Base-by-base conservation (phyloP, 2,329 filamentous ascomycete species). In the Atkinsonella hypoxylon region DNA sequence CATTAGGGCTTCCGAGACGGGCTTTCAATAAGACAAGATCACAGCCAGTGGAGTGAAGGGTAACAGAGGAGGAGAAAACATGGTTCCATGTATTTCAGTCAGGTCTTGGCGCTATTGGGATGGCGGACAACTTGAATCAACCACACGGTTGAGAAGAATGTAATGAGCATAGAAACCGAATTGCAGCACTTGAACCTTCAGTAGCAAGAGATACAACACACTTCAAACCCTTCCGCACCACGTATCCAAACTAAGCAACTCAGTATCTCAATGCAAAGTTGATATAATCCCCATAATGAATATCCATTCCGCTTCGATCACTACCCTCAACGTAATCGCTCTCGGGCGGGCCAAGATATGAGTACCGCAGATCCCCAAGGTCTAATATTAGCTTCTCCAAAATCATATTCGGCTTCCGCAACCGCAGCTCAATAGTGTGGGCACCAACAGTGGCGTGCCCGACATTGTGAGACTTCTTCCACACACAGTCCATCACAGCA, bases 401-500 rank as follows among this genome's bases (percentile, higher is more conserved):
- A 43, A 66, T 62, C 15, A 70, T 55, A 51, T 68, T 67, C 0
- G 61, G 55, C 36, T 64, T 66, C 1, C 60, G 55, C 40, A 62
- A 56, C 51, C 64, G 45, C 1, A 63, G 58, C 13, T 61, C 59
- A 6, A 70, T 49, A 1, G 53, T 57, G 47, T 69, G 66, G 15
- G 46, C 43, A 0, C 67, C 67, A 15, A 52, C 45, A 0, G 40
- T 34, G 1, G 61, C 51, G 4, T 50, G 51, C 2, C 59, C 58
- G 8, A 67, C 17, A 8, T 57, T 56, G 18, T 67, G 63, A 15
- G 64, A 68, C 48, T 69, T 72, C 5, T 62, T 66, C 76, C 76
- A 79, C 8, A 72, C 72, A 30, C 69, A 61, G 48, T 77, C 70
- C 13, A 72, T 71, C 1, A 78, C 76, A 0, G 72, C 73, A 10